Evolutionary conservation across 805 yeast genomes (phyloP), one percentile per base, ranked within the genome.

Genomic region (Nakazawaea holstii): DNA sequence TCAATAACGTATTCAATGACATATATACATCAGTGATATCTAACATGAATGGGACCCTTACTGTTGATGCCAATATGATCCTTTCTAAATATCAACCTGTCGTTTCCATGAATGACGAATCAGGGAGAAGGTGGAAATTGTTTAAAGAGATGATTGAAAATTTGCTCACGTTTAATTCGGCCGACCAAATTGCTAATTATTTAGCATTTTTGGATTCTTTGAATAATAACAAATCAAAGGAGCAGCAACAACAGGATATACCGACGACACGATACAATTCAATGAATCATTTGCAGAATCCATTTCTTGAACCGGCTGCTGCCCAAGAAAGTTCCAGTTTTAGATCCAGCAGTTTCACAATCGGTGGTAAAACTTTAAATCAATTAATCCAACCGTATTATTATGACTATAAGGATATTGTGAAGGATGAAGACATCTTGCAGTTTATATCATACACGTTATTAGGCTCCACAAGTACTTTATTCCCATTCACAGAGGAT

Each of bases 401-500:
- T 51, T 64, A 65, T 51, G 58, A 61, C 15, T 46, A 60, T 49
- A 57, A 58, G 30, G 59, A 60, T 8, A 61, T 66, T 30, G 50
- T 70, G 2, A 51, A 66, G 4, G 79, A 74, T 36, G 54, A 55
- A 5, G 74, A 69, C 2, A 70, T 82, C 3, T 45, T 80, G 39
- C 64, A 68, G 36, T 70, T 68, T 52, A 64, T 82, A 3, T 69
- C 77, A 6, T 84, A 74, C 52, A 72, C 84, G 0, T 57, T 84
- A 39, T 58, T 77, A n/a, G 90, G 88, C 0, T 71, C 80, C 2
- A 83, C 83, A 28, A 79, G 88, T 2, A 74, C 72, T 30, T 51
- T 81, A 49, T 72, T 84, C 42, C 72, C 79, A 0, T 70, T 80
- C 48, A 60, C 61, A 14, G 56, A 58, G 7, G 65, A 64, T 15